These are phyloP conservation scores for Larix kaempferi DNA, from an alignment of 75 land plant genomes.

Conservation along the genomic window DNA sequence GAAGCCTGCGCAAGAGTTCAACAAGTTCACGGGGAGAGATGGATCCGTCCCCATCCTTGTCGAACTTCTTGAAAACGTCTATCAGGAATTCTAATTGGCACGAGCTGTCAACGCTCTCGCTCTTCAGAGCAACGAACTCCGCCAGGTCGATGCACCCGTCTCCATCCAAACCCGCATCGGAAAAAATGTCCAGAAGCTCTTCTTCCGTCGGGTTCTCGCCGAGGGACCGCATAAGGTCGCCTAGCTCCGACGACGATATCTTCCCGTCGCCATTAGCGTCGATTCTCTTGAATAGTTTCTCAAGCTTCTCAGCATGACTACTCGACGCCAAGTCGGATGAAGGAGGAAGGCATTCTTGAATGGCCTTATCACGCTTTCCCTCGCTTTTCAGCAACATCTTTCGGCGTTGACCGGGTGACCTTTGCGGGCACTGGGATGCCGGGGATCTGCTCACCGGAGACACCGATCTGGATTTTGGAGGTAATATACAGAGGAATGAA, in stretches of 20 bases:
- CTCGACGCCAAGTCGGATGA: no score
- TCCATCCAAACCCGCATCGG: conserved; percentile 56
- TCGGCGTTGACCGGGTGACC: no score
- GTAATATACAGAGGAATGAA: no score
- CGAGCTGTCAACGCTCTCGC: conserved; percentile 26
- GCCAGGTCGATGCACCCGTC: conserved; percentile 67
- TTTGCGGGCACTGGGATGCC: no score
- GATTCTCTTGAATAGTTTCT: not conserved
- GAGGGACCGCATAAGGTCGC: conserved; percentile 49
- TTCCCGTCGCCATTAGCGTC: conserved; percentile 14
- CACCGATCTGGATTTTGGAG: no score
- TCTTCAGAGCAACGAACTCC: conserved; percentile 67
- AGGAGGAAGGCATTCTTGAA: no score
- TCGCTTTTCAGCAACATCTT: no score
- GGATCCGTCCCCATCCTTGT: conserved; percentile 53
- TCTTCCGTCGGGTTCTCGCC: conserved; percentile 55
- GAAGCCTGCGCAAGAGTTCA: no score
- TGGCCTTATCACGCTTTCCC: no score
- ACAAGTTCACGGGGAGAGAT: conserved; percentile 27
- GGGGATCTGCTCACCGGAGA: no score
- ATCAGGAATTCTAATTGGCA: conserved; percentile 46
- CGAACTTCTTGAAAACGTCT: conserved; percentile 65
- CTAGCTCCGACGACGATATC: conserved; percentile 53
- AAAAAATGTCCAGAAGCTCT: conserved; percentile 59
- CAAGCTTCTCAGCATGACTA: no score